These are phyloP conservation scores for Fusarium cyanostomum DNA, from an alignment of 2,329 filamentous ascomycete genomes.

Conservation along the genomic window DNA sequence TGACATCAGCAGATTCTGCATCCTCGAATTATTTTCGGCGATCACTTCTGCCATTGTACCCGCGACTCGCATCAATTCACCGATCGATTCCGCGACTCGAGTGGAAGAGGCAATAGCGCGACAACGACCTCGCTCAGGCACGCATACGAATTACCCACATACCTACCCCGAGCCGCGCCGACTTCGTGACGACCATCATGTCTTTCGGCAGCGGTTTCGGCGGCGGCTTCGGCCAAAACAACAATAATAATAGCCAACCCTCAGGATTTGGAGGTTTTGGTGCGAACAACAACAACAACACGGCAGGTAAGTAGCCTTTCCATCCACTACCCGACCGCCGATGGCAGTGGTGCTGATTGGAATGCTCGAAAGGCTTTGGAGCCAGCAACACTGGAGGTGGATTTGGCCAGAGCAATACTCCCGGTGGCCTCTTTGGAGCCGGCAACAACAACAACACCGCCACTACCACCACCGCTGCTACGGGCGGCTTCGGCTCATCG, in stretches of 20 bases:
- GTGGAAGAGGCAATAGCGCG: constrained; percentile 34
- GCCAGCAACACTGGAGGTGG: constrained; percentile 46
- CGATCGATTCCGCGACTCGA: constrained; percentile 31
- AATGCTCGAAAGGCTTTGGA: constrained; percentile 47
- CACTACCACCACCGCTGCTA: constrained; percentile 19
- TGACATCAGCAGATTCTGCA: not conserved
- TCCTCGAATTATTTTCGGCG: constrained; percentile 5
- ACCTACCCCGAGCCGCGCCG: constrained; percentile 33
- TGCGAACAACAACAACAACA: constrained; percentile 50
- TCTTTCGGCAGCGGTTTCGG: constrained; percentile 60
- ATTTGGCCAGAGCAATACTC: constrained; percentile 55
- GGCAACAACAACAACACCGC: constrained; percentile 41
- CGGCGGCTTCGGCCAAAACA: constrained; percentile 67
- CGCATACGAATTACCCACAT: constrained; percentile 22
- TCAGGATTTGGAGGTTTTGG: constrained; percentile 68
- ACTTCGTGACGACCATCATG: constrained; percentile 53
- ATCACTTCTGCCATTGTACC: constrained; percentile 1
- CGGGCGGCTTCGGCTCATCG: constrained; percentile 50
- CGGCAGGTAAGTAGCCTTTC: constrained; percentile 60
- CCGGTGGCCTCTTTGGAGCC: constrained; percentile 58
- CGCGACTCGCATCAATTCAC: constrained; percentile 21
- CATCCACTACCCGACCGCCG: constrained; percentile 21
- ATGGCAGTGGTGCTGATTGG: constrained; percentile 40
- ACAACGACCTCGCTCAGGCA: constrained; percentile 24
- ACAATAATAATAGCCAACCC: constrained; percentile 53